phyloP scores from a whole-genome alignment of 2,329 filamentous ascomycete genomes.

The Diaporthe citriasiana region DNA sequence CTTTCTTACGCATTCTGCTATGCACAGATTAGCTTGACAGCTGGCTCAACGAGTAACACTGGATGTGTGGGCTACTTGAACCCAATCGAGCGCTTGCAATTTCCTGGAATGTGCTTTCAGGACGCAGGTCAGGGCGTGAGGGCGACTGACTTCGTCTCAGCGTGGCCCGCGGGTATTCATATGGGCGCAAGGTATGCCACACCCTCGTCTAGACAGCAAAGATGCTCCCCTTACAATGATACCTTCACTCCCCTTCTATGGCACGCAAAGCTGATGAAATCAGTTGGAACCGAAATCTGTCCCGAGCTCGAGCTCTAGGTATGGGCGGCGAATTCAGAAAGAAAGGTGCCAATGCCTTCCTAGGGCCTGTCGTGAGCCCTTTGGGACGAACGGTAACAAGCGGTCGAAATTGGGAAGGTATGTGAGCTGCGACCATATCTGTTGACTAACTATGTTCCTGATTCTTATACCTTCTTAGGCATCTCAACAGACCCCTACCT shows the following conservation, averaged over 20 bases:
- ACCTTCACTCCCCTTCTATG: background rate
- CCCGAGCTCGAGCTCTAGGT: slow-evolving; percentile 75
- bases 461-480: slow-evolving; percentile 43
- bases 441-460: background rate
- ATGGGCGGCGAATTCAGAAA: slow-evolving; percentile 83
- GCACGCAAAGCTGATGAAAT: background rate
- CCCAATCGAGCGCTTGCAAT: slow-evolving; percentile 55
- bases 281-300: slow-evolving; percentile 79
- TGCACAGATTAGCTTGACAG: slow-evolving; percentile 76
- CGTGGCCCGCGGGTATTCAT: slow-evolving; percentile 58
- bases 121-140: slow-evolving; percentile 62
- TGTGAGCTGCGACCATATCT: background rate
- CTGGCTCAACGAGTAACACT: slow-evolving; percentile 72
- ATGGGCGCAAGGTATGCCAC: slow-evolving; percentile 54
- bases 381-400: slow-evolving; percentile 71
- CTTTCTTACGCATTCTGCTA: slow-evolving; percentile 12
- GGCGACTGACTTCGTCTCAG: slow-evolving; percentile 58
- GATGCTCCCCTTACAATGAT: background rate
- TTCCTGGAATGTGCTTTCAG: slow-evolving; percentile 60
- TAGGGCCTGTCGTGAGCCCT: slow-evolving; percentile 82
- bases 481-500: slow-evolving; percentile 74
- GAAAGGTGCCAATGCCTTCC: slow-evolving; percentile 84
- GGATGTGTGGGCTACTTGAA: slow-evolving; percentile 63
- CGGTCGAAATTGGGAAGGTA: slow-evolving; percentile 73
- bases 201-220: background rate